Percentiles rank a stretch among this genome's conserved stretches.
Conservation (phyloP, 495 filamentous ascomycete species). For the Penicillium mononematosum region DNA sequence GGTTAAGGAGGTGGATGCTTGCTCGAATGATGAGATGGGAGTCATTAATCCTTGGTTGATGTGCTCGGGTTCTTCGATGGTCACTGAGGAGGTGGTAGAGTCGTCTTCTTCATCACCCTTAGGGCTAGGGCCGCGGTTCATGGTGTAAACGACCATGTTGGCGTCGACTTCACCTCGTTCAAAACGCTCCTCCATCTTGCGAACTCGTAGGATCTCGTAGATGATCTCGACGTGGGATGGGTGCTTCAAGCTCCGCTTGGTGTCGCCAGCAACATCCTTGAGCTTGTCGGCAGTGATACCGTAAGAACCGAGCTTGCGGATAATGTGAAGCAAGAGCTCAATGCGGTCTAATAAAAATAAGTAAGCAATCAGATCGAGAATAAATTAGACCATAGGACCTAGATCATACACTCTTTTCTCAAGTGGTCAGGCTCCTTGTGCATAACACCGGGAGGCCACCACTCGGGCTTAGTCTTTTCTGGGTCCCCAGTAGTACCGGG, state of each 20-base stretch:
- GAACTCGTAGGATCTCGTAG: constrained; percentile 53
- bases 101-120: constrained; percentile 42
- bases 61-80: constrained; percentile 30
- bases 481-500: constrained; percentile 45
- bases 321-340: constrained; percentile 45
- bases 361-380: constrained; percentile 4
- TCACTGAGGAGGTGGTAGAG: constrained; percentile 11
- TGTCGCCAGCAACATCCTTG: constrained; percentile 43
- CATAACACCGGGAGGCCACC: constrained; percentile 70
- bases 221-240: constrained; percentile 43
- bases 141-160: constrained; percentile 39
- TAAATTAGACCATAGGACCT: not conserved
- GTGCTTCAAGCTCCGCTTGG: constrained; percentile 39
- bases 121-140: constrained; percentile 38
- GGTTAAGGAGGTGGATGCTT: constrained; percentile 26
- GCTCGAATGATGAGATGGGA: constrained; percentile 35
- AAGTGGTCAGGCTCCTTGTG: constrained; percentile 89
- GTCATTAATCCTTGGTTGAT: constrained; percentile 33
- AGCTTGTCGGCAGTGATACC: constrained; percentile 43
- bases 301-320: constrained; percentile 39
- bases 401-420: constrained; percentile 64
- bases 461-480: constrained; percentile 65
- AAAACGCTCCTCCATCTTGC: constrained; percentile 53
- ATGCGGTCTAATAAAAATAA: constrained; percentile 33
- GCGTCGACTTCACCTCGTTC: constrained; percentile 50